Evolutionary conservation across 768 basidiomycete species (phyloP).

Genomic region (Tricholoma sp.): DNA sequence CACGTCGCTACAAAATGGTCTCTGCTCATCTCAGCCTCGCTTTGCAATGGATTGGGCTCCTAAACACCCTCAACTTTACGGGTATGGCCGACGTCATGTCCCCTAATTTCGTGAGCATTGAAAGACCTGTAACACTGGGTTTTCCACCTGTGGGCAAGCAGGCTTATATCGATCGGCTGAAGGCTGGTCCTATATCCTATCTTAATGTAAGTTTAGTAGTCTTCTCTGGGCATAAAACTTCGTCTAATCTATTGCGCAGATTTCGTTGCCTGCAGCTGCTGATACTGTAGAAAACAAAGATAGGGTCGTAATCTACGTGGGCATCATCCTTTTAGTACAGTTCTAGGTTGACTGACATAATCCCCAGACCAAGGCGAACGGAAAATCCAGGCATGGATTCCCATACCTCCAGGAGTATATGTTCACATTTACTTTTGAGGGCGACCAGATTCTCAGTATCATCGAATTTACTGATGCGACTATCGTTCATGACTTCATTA

Average conservation of each 20-base stretch:
- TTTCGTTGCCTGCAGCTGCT: neutral
- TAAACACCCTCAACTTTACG: neutral
- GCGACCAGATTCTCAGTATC: conserved; percentile 9
- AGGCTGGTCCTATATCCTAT: neutral
- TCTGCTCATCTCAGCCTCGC: neutral
- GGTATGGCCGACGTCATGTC: neutral
- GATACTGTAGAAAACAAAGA: conserved; percentile 8
- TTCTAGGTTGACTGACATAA: neutral
- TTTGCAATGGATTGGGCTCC: neutral
- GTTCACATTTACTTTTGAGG: conserved; percentile 11
- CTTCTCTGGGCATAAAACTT: too few relatives aligned
- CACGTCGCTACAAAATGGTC: neutral
- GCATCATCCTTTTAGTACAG: neutral
- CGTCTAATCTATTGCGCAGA: neutral
- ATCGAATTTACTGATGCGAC: conserved; percentile 14
- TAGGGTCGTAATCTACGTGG: conserved; percentile 9
- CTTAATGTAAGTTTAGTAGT: neutral
- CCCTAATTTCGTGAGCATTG: neutral
- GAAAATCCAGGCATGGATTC: conserved; percentile 10
- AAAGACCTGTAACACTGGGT: neutral
- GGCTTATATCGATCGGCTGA: neutral
- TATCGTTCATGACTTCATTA: neutral
- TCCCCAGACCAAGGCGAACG: conserved; percentile 9
- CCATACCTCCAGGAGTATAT: conserved; percentile 14
- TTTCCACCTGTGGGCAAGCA: neutral